phyloP scores from a whole-genome alignment of 352 stramenopile species.

The Phytopythium cucurbitacearum region DNA sequence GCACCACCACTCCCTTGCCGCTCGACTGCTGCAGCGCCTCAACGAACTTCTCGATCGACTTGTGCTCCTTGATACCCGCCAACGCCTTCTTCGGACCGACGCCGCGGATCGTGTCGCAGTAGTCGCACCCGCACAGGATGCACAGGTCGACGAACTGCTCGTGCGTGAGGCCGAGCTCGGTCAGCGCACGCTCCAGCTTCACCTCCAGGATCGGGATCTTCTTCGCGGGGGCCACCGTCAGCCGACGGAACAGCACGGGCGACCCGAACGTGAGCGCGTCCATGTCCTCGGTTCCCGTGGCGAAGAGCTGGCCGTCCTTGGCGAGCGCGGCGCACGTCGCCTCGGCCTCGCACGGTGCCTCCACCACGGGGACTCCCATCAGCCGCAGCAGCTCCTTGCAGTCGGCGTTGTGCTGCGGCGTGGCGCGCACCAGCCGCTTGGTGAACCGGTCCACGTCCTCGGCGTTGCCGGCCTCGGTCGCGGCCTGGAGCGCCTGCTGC shows the following conservation, averaged over 20 bases:
- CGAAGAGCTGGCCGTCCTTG: constrained; percentile 92
- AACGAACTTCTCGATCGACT: constrained; percentile 94
- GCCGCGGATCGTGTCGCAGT: constrained; percentile 16
- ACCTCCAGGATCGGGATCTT: constrained; percentile 92
- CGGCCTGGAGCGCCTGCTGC: constrained; percentile 84
- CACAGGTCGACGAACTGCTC: constrained; percentile 98
- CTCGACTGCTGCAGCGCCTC: constrained; percentile 86
- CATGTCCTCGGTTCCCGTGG: constrained; percentile 98
- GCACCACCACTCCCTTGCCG: constrained; percentile 78
- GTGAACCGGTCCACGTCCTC: constrained; percentile 94
- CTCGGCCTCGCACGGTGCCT: constrained; percentile 97
- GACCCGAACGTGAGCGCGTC: constrained; percentile 98
- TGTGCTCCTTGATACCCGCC: constrained; percentile 95
- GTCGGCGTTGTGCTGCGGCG: constrained; percentile 91
- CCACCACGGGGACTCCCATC: constrained; percentile 96
- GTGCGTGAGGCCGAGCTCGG: constrained; percentile 92
- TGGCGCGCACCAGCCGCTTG: constrained; percentile 90
- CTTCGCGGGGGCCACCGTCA: constrained; percentile 86
- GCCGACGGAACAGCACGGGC: constrained; percentile 91
- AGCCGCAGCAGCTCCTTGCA: constrained; percentile 91
- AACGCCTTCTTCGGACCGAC: constrained; percentile 96
- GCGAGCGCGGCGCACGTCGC: constrained; percentile 95
- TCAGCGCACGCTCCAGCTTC: constrained; percentile 87
- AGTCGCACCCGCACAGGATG: constrained; percentile 91
- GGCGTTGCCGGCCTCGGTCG: constrained; percentile 78